Conservation (phyloP, 2,329 filamentous ascomycete species). For the Cladosporium sp. region DNA sequence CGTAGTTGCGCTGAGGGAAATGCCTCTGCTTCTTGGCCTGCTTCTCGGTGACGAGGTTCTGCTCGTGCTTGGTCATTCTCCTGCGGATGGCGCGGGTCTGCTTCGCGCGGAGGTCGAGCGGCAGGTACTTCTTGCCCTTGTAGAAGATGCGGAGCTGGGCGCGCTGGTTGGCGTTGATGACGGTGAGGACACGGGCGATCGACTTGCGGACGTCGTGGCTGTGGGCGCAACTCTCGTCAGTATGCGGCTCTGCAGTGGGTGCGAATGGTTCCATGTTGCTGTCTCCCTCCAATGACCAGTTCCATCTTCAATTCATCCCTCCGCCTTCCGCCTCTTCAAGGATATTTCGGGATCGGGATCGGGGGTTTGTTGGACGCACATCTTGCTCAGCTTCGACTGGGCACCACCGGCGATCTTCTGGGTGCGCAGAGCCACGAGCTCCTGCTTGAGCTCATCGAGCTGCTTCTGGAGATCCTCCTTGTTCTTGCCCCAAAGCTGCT, state of each 20-base stretch:
- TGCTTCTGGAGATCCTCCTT: constrained; percentile 98
- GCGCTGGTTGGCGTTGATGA: constrained; percentile 99
- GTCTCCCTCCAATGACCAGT: neutral
- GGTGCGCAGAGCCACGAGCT: constrained; percentile 93
- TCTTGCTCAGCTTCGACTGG: constrained; percentile 93
- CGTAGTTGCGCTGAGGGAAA: constrained; percentile 98
- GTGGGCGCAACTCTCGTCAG: constrained; percentile 20
- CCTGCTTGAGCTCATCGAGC: constrained; percentile 89
- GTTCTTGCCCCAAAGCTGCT: constrained; percentile 97
- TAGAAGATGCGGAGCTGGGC: constrained; percentile 98
- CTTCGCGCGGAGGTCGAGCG: constrained; percentile 97
- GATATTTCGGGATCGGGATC: neutral
- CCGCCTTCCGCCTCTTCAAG: constrained; percentile 12
- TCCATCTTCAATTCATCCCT: constrained; percentile 8
- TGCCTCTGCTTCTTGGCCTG: constrained; percentile 92
- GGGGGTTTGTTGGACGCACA: constrained; percentile 56
- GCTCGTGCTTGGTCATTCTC: constrained; percentile 88
- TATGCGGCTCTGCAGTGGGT: constrained; percentile 13
- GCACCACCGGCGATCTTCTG: constrained; percentile 95
- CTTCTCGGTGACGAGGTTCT: constrained; percentile 79
- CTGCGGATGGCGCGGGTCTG: constrained; percentile 97
- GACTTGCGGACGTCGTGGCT: constrained; percentile 99
- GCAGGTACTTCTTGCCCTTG: constrained; percentile 99
- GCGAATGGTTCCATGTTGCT: constrained; percentile 1
- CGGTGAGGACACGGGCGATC: constrained; percentile 95